Percentiles rank a stretch among this genome's conserved stretches.
phyloP scores from a whole-genome alignment of 176 grass and related monocot species.

The Oryza rufipogon region DNA sequence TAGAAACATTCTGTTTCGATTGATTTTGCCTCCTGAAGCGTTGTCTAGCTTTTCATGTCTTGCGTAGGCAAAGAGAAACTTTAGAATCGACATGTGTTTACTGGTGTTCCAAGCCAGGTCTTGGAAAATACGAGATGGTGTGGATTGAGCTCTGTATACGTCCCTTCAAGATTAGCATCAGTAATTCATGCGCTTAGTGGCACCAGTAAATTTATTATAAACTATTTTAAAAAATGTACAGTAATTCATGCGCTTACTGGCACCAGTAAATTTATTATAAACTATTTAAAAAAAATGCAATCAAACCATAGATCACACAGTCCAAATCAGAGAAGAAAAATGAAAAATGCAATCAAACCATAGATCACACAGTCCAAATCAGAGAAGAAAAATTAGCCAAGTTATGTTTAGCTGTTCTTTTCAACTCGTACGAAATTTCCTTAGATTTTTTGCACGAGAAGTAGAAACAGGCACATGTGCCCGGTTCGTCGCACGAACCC shows the following conservation, averaged over 20 bases:
- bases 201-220: background rate
- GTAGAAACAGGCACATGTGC: background rate
- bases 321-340: background rate
- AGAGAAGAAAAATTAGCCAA: background rate
- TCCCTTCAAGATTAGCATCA: background rate
- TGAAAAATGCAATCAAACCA: background rate
- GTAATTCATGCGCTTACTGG: no score
- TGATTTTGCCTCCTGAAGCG: background rate
- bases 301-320: background rate
- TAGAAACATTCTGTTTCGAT: background rate
- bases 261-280: background rate
- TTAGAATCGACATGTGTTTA: no score
- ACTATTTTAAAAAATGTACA: no score
- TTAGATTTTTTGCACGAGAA: background rate
- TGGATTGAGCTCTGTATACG: background rate
- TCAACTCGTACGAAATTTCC: background rate
- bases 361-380: background rate
- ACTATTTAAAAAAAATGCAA: no score
- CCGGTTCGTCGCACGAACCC: slow-evolving; percentile 13
- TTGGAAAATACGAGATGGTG: background rate
- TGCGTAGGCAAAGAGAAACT: no score
- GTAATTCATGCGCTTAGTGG: no score
- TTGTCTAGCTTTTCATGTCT: background rate
- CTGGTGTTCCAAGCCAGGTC: no score
- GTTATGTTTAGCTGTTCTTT: background rate